Conservation (phyloP, 1,284 basidiomycete genomes). For the Ganoderma meredithae region DNA sequence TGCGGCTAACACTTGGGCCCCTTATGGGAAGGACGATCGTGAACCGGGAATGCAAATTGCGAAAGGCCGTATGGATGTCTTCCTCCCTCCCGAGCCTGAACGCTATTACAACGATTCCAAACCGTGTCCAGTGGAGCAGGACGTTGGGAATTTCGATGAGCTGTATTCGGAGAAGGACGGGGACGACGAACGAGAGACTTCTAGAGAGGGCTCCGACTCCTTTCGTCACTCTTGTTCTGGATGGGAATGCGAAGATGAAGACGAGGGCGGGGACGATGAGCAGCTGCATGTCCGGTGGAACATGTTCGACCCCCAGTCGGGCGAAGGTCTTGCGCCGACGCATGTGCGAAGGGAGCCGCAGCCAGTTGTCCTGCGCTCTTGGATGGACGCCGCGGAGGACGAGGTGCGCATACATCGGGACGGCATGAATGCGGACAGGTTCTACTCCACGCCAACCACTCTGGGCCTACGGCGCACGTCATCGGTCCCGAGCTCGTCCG, state of each 20-base stretch:
- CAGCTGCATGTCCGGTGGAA: conserved; percentile 1
- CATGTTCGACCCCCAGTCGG: conserved; percentile 5
- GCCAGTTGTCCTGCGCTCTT: neutral
- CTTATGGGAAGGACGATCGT: neutral
- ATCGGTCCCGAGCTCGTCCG: neutral
- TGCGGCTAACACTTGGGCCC: conserved; percentile 7
- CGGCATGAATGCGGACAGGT: neutral
- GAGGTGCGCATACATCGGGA: conserved; percentile 1
- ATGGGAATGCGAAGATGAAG: neutral
- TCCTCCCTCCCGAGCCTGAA: conserved; percentile 12
- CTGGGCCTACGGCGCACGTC: neutral
- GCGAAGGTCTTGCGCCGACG: neutral
- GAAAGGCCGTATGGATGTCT: conserved; percentile 27
- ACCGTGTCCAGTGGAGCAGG: neutral
- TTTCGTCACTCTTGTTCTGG: neutral
- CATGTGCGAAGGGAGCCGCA: neutral
- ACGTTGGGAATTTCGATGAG: conserved; percentile 5
- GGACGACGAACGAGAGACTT: neutral
- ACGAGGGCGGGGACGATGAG: neutral
- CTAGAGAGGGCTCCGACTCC: neutral
- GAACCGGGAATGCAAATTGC: conserved; percentile 5
- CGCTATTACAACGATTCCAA: neutral
- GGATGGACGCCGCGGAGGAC: conserved; percentile 1
- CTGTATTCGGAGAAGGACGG: conserved; percentile 3
- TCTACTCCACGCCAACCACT: neutral